Percentiles rank a stretch among this genome's conserved stretches.
Evolutionary conservation across 345 rosid genomes (phyloP).

Genomic region (Boechera stricta): DNA sequence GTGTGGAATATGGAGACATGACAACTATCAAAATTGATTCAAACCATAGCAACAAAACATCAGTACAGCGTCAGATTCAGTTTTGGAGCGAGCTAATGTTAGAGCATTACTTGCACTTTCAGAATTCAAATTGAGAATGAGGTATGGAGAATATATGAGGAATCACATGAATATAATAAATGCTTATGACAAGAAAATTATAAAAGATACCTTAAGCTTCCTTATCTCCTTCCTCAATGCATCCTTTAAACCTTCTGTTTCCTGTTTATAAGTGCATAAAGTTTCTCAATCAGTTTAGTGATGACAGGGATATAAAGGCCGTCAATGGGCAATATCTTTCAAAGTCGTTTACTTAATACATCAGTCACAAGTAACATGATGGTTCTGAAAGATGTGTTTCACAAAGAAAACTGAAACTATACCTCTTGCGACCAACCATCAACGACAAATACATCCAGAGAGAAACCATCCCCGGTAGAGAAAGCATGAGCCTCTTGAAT

Average conservation of each 20-base stretch:
- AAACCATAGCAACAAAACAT: conserved; percentile 34
- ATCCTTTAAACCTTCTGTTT: conserved; percentile 71
- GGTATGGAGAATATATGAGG: conserved; percentile 11
- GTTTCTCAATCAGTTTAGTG: conserved; percentile 26
- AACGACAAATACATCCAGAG: conserved; percentile 93
- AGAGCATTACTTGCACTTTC: conserved; percentile 32
- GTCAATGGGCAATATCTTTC: conserved; percentile 13
- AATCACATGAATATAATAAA: conserved; percentile 15
- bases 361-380: conserved; percentile 7
- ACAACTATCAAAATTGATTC: conserved; percentile 33
- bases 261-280: conserved; percentile 52
- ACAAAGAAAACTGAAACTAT: conserved; percentile 29
- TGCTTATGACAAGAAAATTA: neutral
- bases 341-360: conserved; percentile 4
- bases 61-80: conserved; percentile 24
- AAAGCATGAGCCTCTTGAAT: conserved; percentile 98
- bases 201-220: conserved; percentile 73
- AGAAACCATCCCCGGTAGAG: conserved; percentile 92
- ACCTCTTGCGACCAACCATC: conserved; percentile 97
- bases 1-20: conserved; percentile 44
- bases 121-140: conserved; percentile 9
- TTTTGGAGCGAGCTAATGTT: conserved; percentile 16
- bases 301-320: conserved; percentile 30
- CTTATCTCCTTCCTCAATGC: conserved; percentile 71
- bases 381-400: conserved; percentile 11